A percentile compares a stretch with the other conserved stretches of the same genome.
phyloP scores from a whole-genome alignment of 495 filamentous ascomycete species.

The Clavariopsis aquatica region DNA sequence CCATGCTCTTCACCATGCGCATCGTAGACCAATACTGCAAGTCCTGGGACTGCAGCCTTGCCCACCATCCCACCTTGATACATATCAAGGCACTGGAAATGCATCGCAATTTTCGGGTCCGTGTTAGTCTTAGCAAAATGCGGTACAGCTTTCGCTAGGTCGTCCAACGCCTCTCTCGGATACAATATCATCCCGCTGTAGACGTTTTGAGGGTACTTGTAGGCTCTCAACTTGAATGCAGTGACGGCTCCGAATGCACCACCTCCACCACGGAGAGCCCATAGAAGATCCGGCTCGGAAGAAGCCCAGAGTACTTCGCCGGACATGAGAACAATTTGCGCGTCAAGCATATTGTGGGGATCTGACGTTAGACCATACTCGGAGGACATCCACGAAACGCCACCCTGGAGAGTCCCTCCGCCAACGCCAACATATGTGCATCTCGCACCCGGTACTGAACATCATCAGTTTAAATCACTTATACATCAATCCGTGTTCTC shows the following conservation, averaged over 20 bases:
- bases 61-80: constrained; percentile 20
- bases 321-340: constrained; percentile 39
- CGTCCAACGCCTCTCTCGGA: constrained; percentile 28
- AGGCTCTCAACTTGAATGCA: constrained; percentile 36
- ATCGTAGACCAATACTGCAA: constrained; percentile 39
- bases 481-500: background rate
- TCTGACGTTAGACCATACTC: constrained; percentile 42
- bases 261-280: constrained; percentile 41
- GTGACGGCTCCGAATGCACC: constrained; percentile 41
- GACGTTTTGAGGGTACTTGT: constrained; percentile 34
- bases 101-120: constrained; percentile 40
- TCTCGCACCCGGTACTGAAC: constrained; percentile 38
- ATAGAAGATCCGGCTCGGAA: constrained; percentile 42
- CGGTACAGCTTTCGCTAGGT: constrained; percentile 32
- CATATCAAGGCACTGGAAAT: constrained; percentile 38
- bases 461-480: background rate
- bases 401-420: constrained; percentile 39
- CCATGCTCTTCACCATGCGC: constrained; percentile 42
- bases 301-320: constrained; percentile 41
- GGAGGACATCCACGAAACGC: constrained; percentile 41
- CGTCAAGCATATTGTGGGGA: constrained; percentile 44
- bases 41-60: constrained; percentile 26
- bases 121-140: constrained; percentile 20
- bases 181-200: constrained; percentile 36
- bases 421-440: constrained; percentile 41